Base-by-base conservation (phyloP, 441 rosid genomes). In the Breynia disticha region DNA sequence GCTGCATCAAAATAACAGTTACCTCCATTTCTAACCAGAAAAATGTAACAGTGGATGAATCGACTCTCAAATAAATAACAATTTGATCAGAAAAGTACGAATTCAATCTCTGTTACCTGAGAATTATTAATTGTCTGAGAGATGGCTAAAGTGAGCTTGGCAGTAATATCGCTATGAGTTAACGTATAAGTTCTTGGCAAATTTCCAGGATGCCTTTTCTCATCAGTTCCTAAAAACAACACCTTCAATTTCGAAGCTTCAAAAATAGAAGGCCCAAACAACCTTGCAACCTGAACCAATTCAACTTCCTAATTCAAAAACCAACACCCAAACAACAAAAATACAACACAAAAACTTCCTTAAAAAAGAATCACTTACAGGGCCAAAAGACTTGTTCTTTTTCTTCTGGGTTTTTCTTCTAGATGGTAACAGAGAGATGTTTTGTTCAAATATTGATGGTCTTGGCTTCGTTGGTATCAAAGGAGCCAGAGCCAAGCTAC, bases 171-270 rank as follows among this genome's bases (percentile, higher is more conserved):
- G 70, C 90, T 83, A 48, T 91, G 96, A 7, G 96, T 87, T 11
- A 91, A 86, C 0, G 96, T 91, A 38, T 87, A 91, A 50, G 95
- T 80, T 68, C 96, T 91, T 1, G 95, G 84, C 6, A 91, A 73
- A 42, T 79, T 79, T 67, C 84, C 85, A 6, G 96, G 98, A 63
- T 91, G 96, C 68, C 86, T 91, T 79, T 78, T 70, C 67, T 87
- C 95, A 70, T 91, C 98, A 50, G 82, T 86, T 2, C 98, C 98
- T 59, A 87, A 65, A 67, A 87, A 83, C 68, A 91, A 59, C 16
- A 91, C 98, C 70, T 85, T 87, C 64, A 91, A 65, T 72, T 91
- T 87, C 47, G 98, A 86, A 8, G 98, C 84, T 66, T 91, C 95
- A 59, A 91, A 91, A 21, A 87, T 82, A 0, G 95, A 82, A 5